Base-by-base conservation (phyloP, 352 stramenopile genomes). In the Phytopythium montanum region DNA sequence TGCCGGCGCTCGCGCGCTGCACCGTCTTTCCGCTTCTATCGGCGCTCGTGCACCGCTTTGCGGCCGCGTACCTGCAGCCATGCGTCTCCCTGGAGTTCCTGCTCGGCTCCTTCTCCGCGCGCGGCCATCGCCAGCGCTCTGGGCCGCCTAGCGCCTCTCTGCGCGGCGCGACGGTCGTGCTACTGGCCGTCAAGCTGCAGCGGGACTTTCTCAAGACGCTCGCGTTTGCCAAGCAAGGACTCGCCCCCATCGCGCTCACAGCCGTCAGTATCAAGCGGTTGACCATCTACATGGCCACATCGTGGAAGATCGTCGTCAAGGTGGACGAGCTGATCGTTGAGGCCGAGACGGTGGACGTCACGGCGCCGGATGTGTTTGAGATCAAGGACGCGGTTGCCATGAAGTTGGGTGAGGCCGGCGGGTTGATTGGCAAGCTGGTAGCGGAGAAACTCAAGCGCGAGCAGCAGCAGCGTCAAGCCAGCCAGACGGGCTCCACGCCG, bases 1-100 rank as follows among this genome's bases (percentile, higher is more conserved):
- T 88, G 65, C 79, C 79, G 28, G 66, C 69, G 29, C 60, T 88
- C 29, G 79, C 79, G 29, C 75, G 75, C 50, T 60, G 65, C 62
- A 88, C 79, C 16, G 58, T 88, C 48, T 88, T 88, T 55, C 79
- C 79, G 51, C 49, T 87, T 41, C 56, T 88, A 53, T 76, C 79
- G 33, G 70, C 53, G 46, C 68, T 88, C 31, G 62, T 88, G 33
- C 75, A 87, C 70, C 77, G 76, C 56, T 70, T 82, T 60, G 65
- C 72, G 50, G 66, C 70, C 19, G 65, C 67, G 8, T 88, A 88
- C 39, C 48, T 88, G 61, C 73, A 79, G 25, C 66, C 79, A 51
- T 81, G 76, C 48, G 50, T 88, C 14, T 59, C 70, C 28, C 63
- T 85, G 10, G 79, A 87, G 53, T 87, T 79, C 39, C 31, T 56